These are phyloP conservation scores for Leccinellum albellum DNA, from an alignment of 768 basidiomycete genomes.

Conservation along the genomic window DNA sequence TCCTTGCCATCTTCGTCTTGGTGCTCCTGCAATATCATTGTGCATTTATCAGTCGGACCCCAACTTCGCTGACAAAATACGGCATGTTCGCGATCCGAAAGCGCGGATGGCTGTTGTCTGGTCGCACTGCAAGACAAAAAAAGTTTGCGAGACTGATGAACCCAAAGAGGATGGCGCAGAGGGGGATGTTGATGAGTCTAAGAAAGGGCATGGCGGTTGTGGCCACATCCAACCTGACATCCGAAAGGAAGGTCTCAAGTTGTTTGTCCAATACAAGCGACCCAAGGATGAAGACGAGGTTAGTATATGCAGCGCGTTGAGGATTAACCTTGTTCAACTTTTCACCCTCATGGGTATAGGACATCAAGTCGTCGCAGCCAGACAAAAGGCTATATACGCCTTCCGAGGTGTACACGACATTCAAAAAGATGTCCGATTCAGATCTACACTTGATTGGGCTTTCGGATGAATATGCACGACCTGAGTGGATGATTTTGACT, in stretches of 20 bases:
- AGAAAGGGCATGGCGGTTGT: constrained; percentile 96
- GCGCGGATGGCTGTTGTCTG: constrained; percentile 83
- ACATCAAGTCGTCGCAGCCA: constrained; percentile 74
- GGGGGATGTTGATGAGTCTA: constrained; percentile 59
- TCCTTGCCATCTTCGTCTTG: constrained; percentile 33
- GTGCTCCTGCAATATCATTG: constrained; percentile 21
- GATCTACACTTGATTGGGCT: constrained; percentile 89
- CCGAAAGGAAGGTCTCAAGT: constrained; percentile 91
- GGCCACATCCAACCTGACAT: constrained; percentile 87
- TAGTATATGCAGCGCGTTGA: constrained; percentile 30
- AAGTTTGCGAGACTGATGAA: constrained; percentile 84
- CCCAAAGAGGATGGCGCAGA: constrained; percentile 81
- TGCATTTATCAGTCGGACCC: constrained; percentile 64
- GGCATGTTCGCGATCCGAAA: constrained; percentile 83
- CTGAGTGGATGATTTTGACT: constrained; percentile 99
- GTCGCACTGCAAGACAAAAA: constrained; percentile 85
- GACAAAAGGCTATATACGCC: constrained; percentile 82
- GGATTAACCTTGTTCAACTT: constrained; percentile 9
- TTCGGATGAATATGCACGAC: constrained; percentile 92
- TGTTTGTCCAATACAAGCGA: constrained; percentile 93
- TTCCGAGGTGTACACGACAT: constrained; percentile 86
- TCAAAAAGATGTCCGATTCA: constrained; percentile 90
- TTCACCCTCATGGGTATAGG: constrained; percentile 40
- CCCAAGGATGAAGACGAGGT: constrained; percentile 95
- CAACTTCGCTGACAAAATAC: constrained; percentile 82